A percentile compares a stretch with the other conserved stretches of the same genome.
Evolutionary conservation across 352 stramenopile species (phyloP).

Genomic region (Pythium biforme): DNA sequence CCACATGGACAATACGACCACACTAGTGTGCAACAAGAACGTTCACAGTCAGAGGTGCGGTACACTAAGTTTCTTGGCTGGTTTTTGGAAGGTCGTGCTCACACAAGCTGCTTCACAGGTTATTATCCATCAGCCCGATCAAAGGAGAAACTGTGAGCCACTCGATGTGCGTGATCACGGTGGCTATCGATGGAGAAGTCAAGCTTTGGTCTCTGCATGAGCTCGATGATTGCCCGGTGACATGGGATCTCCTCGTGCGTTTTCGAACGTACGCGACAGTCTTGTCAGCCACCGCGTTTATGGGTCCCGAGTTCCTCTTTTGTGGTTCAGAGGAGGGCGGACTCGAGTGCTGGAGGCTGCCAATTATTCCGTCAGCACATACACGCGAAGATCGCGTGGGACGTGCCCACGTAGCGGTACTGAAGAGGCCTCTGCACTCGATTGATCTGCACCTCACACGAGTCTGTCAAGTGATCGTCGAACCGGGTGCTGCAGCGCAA

Average conservation of each 20-base stretch:
- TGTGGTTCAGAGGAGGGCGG: constrained; percentile 48
- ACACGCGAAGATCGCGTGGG: neutral
- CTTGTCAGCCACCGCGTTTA: constrained; percentile 34
- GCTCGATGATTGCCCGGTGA: neutral
- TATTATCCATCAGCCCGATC: constrained; percentile 1
- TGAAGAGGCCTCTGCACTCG: constrained; percentile 41
- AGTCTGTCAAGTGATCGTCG: constrained; percentile 38
- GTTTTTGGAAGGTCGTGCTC: neutral
- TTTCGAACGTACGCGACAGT: constrained; percentile 42
- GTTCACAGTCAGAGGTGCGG: constrained; percentile 12
- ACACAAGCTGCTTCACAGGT: neutral
- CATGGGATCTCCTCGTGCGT: constrained; percentile 43
- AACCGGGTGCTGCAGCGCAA: constrained; percentile 23
- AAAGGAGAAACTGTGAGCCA: neutral
- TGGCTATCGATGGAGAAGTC: constrained; percentile 41
- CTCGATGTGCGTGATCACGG: constrained; percentile 21
- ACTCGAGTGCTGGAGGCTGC: constrained; percentile 54
- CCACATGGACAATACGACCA: neutral
- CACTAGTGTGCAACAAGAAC: neutral
- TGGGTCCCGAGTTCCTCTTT: constrained; percentile 45
- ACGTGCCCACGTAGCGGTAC: constrained; percentile 33
- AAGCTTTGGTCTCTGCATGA: constrained; percentile 39
- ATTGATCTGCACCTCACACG: constrained; percentile 51
- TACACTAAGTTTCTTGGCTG: neutral
- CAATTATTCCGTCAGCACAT: constrained; percentile 7